Percentiles rank a stretch among this genome's conserved stretches.
Conservation (phyloP, 2,329 filamentous ascomycete genomes). For the Cordyceps militaris region DNA sequence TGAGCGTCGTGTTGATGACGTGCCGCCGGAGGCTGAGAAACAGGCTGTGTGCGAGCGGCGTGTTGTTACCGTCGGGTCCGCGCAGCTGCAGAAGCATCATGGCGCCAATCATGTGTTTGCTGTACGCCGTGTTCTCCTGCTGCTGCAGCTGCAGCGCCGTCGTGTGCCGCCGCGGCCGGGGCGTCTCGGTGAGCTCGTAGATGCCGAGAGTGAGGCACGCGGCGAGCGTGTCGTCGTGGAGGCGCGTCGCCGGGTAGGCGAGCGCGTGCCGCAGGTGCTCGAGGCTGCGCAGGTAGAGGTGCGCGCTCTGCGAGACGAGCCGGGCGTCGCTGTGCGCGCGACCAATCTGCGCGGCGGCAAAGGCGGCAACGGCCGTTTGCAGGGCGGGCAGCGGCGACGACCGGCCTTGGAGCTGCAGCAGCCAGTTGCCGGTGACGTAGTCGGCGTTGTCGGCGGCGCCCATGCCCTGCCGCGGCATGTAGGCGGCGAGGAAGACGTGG, state of each 20-base stretch:
- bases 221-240: constrained; percentile 12
- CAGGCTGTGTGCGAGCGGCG: constrained; percentile 13
- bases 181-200: constrained; percentile 12
- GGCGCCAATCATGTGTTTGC: constrained; percentile 10
- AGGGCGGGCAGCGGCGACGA: constrained; percentile 5
- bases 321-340: neutral
- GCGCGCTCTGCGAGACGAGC: constrained; percentile 2
- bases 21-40: constrained; percentile 11
- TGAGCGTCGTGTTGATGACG: neutral
- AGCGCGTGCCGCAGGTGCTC: constrained; percentile 9
- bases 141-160: neutral
- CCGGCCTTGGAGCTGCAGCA: constrained; percentile 5
- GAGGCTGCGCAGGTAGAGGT: constrained; percentile 11
- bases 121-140: neutral
- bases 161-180: neutral
- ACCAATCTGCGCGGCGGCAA: constrained; percentile 8
- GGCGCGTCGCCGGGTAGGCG: neutral
- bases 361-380: constrained; percentile 9
- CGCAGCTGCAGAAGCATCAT: constrained; percentile 12
- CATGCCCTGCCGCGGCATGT: constrained; percentile 4
- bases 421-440: constrained; percentile 11
- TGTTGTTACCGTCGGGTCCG: constrained; percentile 8
- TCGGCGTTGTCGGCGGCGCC: neutral
- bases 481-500: constrained; percentile 8
- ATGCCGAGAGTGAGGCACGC: constrained; percentile 12